Evolutionary conservation across 148 eudicot genomes (phyloP).

Genomic region (Rhododendron henanense): DNA sequence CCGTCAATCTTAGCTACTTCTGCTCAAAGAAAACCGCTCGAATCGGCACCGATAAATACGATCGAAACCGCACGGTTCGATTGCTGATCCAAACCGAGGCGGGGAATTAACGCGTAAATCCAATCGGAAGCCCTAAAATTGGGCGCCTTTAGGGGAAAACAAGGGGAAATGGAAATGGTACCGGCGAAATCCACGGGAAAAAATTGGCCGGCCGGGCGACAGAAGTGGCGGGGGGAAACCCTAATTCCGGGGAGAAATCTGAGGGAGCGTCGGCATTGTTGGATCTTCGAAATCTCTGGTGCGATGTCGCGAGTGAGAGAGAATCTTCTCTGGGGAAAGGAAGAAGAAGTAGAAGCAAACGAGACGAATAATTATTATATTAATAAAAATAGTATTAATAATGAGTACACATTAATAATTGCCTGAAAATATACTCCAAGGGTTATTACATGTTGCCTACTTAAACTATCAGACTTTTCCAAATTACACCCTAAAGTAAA

Average conservation of each 20-base stretch:
- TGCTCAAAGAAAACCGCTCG: not conserved
- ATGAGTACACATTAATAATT: conserved; percentile 3
- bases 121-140: conserved; percentile 21
- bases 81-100: conserved; percentile 14
- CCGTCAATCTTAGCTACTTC: conserved; percentile 1
- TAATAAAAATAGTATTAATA: not conserved
- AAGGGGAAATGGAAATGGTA: not conserved
- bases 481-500: not conserved
- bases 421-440: not conserved
- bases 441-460: not conserved
- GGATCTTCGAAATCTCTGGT: conserved; percentile 21
- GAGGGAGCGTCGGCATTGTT: conserved; percentile 25
- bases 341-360: not conserved
- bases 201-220: too few relatives aligned
- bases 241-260: not conserved
- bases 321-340: conserved; percentile 3
- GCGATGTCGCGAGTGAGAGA: conserved; percentile 7
- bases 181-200: not conserved
- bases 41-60: not conserved
- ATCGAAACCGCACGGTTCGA: not conserved
- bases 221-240: not conserved
- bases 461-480: not conserved
- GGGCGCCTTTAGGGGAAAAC: not conserved
- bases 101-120: conserved; percentile 9
- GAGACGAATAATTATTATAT: not conserved